Evolutionary conservation across 306 rosid genomes (phyloP).

Genomic region (Adenanthera pavonina): DNA sequence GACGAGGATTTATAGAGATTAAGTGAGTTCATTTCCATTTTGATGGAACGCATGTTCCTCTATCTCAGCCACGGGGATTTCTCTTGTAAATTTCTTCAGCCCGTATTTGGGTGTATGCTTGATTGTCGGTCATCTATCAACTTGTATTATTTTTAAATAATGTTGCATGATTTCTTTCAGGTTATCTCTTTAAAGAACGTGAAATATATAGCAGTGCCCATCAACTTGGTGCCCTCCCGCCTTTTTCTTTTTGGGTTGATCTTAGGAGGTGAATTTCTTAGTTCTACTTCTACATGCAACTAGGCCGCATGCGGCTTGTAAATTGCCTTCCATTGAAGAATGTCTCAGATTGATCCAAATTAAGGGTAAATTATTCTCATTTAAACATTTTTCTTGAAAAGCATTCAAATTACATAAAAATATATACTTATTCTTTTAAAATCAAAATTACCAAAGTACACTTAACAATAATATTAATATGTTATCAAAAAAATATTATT

Average conservation of each 20-base stretch:
- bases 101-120: slow-evolving; percentile 66
- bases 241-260: not conserved
- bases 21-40: slow-evolving; percentile 56
- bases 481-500: no score
- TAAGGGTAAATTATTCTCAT: no score
- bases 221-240: slow-evolving; percentile 33
- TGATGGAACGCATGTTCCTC: slow-evolving; percentile 53
- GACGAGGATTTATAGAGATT: slow-evolving; percentile 66
- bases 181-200: slow-evolving; percentile 46
- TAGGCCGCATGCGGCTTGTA: not conserved
- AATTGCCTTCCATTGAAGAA: no score
- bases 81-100: slow-evolving; percentile 77
- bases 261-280: slow-evolving; percentile 19
- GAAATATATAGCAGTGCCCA: slow-evolving; percentile 54
- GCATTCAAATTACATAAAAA: no score
- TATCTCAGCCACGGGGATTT: slow-evolving; percentile 53
- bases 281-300: not conserved
- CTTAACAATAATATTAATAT: no score
- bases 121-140: slow-evolving; percentile 62
- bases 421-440: no score
- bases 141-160: slow-evolving; percentile 83
- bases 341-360: no score
- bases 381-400: no score
- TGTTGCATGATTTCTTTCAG: slow-evolving; percentile 80
- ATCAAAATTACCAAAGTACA: no score